Evolutionary conservation across 2,329 filamentous ascomycete genomes (phyloP), one percentile per base, ranked within the genome.

Genomic region (Ilyonectria mors-panacis): DNA sequence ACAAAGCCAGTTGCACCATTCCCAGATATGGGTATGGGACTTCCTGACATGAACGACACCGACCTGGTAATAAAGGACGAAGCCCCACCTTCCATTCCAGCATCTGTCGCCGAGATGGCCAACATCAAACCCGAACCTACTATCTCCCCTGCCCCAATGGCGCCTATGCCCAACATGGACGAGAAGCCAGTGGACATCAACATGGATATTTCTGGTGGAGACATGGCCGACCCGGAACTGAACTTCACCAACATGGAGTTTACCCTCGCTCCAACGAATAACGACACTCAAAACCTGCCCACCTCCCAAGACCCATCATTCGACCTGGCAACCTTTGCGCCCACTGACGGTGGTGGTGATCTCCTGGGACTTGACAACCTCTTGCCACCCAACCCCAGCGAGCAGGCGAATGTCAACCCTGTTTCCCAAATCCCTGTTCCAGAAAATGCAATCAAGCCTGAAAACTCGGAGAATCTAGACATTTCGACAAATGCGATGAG

Each of bases 201-300:
- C n/a, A 69, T 72, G 59, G 72, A 72, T 19, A 59, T 71, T 4
- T 56, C 72, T 1, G 66, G 64, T 3, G 69, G 67, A 8, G 65
- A 66, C 26, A 70, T 70, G 9, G 61, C 70, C 21, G 59, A 79
- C 53, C 76, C 81, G n/a, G 82, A 84, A 58, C 80, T 85, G 8
- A 84, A 84, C 67, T 89, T 88, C 70, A 88, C 87, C 15, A 82
- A 88, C 68, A 88, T 88, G 85, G 83, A 86, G 39, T 89, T 89
- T 69, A 84, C 85, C 0, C 79, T 88, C 5, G 87, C 85, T 2
- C 84, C 86, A 1, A 68, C 81, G 9, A 80, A 77, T 55, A 77
- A 77, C 63, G 70, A 79, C 21, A 70, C 62, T 33, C 75, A 78
- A 50, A 66, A 74, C 17, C 62, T 61, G 33, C 42, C 71, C 30